Conservation (phyloP, 23 red algal species). For the Chondrus crispus region DNA sequence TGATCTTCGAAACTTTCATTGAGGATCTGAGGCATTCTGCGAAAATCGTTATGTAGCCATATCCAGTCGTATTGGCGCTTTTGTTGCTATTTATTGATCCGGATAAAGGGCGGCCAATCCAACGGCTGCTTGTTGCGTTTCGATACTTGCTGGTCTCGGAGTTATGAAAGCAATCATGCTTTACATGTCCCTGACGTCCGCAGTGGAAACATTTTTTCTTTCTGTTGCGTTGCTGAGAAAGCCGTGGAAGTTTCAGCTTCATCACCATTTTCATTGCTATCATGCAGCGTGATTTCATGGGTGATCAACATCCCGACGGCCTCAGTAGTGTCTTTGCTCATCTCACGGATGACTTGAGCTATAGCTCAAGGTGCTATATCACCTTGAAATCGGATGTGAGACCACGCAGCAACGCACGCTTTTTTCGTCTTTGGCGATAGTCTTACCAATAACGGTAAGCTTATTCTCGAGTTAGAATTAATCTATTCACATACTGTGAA, state of each 20-base stretch:
- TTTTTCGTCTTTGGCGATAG: background rate
- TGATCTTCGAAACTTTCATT: background rate
- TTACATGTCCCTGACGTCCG: background rate
- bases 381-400: background rate
- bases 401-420: background rate
- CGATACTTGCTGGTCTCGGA: background rate
- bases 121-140: background rate
- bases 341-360: slow-evolving; percentile 10
- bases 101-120: background rate
- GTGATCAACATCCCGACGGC: background rate
- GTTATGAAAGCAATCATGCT: slow-evolving; percentile 22
- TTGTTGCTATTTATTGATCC: background rate
- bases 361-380: background rate
- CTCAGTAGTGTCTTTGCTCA: background rate
- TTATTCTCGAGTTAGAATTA: background rate
- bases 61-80: background rate
- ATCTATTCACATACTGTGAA: background rate
- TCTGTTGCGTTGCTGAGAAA: background rate
- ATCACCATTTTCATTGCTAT: background rate
- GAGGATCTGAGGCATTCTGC: background rate
- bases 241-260: background rate
- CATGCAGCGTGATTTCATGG: background rate
- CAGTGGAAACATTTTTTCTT: slow-evolving; percentile 33
- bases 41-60: background rate
- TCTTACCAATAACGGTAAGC: background rate